phyloP scores from a whole-genome alignment of 225 moss, liverwort and hornwort genomes.

The Lunularia cruciata region DNA sequence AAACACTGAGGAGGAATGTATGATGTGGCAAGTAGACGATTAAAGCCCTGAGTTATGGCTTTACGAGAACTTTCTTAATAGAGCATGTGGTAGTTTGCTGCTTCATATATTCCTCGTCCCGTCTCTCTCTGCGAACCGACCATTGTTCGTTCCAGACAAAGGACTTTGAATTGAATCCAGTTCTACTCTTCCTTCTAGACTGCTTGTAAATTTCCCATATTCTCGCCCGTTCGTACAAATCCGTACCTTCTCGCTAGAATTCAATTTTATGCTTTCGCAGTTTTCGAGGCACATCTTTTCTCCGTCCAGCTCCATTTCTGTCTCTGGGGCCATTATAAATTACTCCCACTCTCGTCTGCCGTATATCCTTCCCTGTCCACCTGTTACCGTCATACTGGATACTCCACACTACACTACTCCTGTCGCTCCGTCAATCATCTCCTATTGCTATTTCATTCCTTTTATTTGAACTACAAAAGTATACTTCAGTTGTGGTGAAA shows the following conservation, averaged over 20 bases:
- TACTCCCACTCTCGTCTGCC: no score
- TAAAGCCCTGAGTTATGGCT: constrained; percentile 5
- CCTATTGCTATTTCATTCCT: no score
- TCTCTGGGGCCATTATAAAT: no score
- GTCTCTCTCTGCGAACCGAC: neutral
- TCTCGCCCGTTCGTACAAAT: neutral
- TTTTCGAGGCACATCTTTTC: no score
- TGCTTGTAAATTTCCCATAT: neutral
- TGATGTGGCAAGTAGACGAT: neutral
- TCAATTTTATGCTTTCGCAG: no score
- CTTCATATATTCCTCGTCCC: neutral
- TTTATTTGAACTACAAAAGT: no score
- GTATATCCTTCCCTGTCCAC: no score
- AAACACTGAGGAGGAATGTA: neutral
- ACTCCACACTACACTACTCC: no score
- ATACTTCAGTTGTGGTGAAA: no score
- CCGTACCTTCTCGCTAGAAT: constrained; percentile 2
- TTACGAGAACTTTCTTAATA: neutral
- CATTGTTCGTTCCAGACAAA: neutral
- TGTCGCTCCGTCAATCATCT: no score
- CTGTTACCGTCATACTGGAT: no score
- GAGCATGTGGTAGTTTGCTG: neutral
- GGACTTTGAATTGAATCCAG: neutral
- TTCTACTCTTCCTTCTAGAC: neutral
- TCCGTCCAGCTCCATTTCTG: no score